phyloP scores from a whole-genome alignment of 257 asterid species.

The Leptodermis oblonga region DNA sequence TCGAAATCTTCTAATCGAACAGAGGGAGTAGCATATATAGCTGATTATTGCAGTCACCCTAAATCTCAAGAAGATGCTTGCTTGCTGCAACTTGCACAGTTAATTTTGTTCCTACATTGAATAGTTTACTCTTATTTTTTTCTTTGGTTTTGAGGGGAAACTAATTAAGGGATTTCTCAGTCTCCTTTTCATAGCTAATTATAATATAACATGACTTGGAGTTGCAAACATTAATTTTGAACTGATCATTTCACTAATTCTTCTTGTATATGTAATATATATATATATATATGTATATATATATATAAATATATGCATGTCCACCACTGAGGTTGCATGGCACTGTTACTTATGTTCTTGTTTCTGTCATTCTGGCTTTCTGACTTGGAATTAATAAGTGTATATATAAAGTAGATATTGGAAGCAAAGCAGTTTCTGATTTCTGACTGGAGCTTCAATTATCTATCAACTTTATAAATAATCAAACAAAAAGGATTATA shows the following conservation, averaged over 20 bases:
- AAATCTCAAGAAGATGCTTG: background rate
- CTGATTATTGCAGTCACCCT: background rate
- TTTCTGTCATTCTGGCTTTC: background rate
- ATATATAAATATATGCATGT: no score
- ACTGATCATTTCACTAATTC: no score
- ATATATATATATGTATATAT: no score
- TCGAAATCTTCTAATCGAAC: no score
- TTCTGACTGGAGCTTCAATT: constrained; percentile 8
- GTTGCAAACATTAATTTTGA: no score
- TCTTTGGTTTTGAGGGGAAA: background rate
- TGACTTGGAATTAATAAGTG: background rate
- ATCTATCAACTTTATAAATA: background rate
- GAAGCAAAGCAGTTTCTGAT: constrained; percentile 3
- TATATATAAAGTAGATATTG: background rate
- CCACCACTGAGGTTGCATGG: constrained; percentile 7
- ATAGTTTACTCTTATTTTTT: background rate
- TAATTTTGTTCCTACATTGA: background rate
- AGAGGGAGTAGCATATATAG: no score
- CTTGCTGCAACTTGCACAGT: background rate
- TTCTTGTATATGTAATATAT: no score
- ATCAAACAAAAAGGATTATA: background rate
- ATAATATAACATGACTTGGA: no score
- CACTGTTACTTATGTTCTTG: constrained; percentile 1
- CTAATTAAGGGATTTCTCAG: background rate
- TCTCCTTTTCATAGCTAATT: no score